Base-by-base conservation (phyloP, 306 rosid species). In the Vicia sativa region DNA sequence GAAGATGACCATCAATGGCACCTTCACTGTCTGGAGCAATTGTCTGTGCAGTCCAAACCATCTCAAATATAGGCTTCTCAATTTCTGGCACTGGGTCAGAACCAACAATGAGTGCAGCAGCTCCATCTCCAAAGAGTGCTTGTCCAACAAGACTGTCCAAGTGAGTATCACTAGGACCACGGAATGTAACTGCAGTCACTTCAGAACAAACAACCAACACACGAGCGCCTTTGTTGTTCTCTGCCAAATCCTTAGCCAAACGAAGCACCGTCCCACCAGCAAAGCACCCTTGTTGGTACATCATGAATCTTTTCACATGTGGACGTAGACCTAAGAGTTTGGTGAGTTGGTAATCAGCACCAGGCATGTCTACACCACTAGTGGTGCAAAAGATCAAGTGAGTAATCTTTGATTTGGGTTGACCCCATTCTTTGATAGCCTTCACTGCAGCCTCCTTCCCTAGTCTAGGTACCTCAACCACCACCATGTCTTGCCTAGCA, bases 311-410 rank as follows among this genome's bases (percentile, higher is more conserved):
- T 62, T 87, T 89, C 11, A 89, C 92, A 11, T 15, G 56, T 0
- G 88, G 87, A 18, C 84, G 85, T 26, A 89, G 92, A 11, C 90
- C 90, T 16, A 89, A 72, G 9, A 87, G 87, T 70, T 89, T 89
- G 0, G 90, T 83, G 65, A 89, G 90, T 38, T 85, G 92, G 58
- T 84, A 89, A 18, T 89, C 90, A 0, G 89, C 88, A 0, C 90
- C 90, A 0, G 90, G 96, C 92, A 89, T 89, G 73, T 89, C 96
- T 2, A 87, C 87, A 41, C 96, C 92, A 65, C 92, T 84, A 0
- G 85, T 78, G 55, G 96, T 89, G 80, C 92, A 87, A 48, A 89
- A 79, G 62, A 89, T 74, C 1, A 89, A 21, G 29, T 89, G 96
- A 7, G 96, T 89, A 12, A 89, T 84, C 68, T 89, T 87, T 18